Evolutionary conservation across 1,284 basidiomycete species (phyloP).

Genomic region (Sporisorium exsertum): DNA sequence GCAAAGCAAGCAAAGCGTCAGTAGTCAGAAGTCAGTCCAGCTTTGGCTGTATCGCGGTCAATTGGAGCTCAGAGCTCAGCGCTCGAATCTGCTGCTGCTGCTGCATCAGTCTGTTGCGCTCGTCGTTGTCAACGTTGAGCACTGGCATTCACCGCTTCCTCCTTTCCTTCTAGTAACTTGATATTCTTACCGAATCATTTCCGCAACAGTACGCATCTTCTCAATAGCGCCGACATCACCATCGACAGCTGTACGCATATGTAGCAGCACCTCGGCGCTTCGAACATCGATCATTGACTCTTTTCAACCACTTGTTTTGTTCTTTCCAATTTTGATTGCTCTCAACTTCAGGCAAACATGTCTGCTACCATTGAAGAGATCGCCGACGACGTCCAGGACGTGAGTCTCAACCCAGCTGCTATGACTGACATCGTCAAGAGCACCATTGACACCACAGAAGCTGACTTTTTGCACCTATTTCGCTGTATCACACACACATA

Average conservation of each 20-base stretch:
- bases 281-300: conserved; percentile 7
- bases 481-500: neutral
- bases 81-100: neutral
- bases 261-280: neutral
- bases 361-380: conserved; percentile 80
- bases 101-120: neutral
- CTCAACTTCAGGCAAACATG: conserved; percentile 28
- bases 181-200: conserved; percentile 10
- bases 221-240: neutral
- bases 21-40: neutral
- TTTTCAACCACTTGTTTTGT: conserved; percentile 2
- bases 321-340: neutral
- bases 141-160: neutral
- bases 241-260: neutral
- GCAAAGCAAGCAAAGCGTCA: neutral
- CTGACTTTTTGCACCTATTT: conserved; percentile 7
- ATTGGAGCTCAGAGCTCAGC: conserved; percentile 2
- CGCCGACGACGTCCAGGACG: conserved; percentile 74
- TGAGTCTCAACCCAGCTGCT: conserved; percentile 56
- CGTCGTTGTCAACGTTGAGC: conserved; percentile 21
- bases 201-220: conserved; percentile 28
- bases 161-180: conserved; percentile 21
- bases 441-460: neutral
- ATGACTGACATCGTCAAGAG: neutral
- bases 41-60: conserved; percentile 11